Base-by-base conservation (phyloP, 805 yeast genomes). In the Lachancea quebecensis region DNA sequence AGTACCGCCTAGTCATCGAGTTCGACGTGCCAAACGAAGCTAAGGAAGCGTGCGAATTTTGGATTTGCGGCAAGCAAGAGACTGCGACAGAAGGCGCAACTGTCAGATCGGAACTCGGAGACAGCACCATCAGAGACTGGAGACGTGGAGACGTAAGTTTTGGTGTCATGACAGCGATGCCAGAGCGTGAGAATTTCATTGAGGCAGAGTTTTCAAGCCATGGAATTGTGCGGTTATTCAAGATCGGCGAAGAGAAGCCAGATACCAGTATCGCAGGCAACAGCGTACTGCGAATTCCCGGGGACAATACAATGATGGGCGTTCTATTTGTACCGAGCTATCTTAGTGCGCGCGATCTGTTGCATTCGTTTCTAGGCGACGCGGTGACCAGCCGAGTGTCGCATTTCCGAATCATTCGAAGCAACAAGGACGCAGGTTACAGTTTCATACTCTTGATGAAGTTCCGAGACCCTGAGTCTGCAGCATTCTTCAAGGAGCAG, bases 321-420 rank as follows among this genome's bases (percentile, higher is more conserved):
- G 84, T 88, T 15, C 63, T 88, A n/a, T 89, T 95, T 0, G 81
- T 89, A 0, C 97, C 97, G 0, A 79, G 85, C 10, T 90, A 89
- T 60, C 82, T 89, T 62, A 81, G 95, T 0, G 85, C 91, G 0
- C 82, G 88, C 18, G 96, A 89, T 55, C 60, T 90, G 18, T 62
- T 89, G 3, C 95, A 91, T 4, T 89, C 82, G 34, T 63, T 61
- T 43, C 58, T 63, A 58, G 75, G 90, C 10, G 95, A 95, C 18
- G 81, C 81, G 39, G 66, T 71, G 1, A 71, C 75, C 27, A 64
- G 77, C 50, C 70, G 72, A 10, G 75, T 86, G 1, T 73, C 89
- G 0, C 93, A 88, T 65, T 74, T 88, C 48, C 70, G 96, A 39
- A 71, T 89, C 44, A 65, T 90, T 29, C 73, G 82, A 56, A 78